Evolutionary conservation across 352 stramenopile genomes (phyloP), one percentile per base, ranked within the genome.

Genomic region (Aphanomyces stellatus): DNA sequence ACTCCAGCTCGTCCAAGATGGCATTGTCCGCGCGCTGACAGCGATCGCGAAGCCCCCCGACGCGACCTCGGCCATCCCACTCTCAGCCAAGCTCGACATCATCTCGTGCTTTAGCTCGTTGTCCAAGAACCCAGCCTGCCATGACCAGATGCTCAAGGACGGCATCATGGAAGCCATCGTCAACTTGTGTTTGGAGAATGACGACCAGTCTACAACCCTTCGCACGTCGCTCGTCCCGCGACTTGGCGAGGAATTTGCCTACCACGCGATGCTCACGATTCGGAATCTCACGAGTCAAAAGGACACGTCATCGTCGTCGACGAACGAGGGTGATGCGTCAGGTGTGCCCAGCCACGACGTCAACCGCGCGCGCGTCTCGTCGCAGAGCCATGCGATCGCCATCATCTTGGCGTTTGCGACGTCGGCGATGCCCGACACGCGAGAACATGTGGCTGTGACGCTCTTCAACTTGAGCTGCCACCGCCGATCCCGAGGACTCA

Each of bases 111-210:
- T 92, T 8, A 88, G 80, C 65, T 81, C 78, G 59, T 41, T 94
- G 56, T 91, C 82, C 13, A 77, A 71, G 48, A 79, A 89, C 49
- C 41, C 72, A 3, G 70, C 59, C 22, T 88, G 82, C 61, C 85
- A 91, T 37, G 85, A 91, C 13, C 60, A 76, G 4, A 92, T 94
- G 82, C 70, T 94, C 15, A 76, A 75, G 24, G 85, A 94, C 53
- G 82, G 84, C 15, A 82, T 74, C 51, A 70, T 94, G 25, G 81
- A 93, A 19, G 70, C 65, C 0, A 65, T 91, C 13, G 74, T 76
- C 3, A 30, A 79, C 5, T 55, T 93, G 17, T 69, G 66, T 24
- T 51, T 67, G 64, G 27, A 79, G 69, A 4, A 69, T 40, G 28
- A 60, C 46, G 48, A 79, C 73, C 71, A 66, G 33, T 71, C 71